phyloP scores from a whole-genome alignment of 2,329 filamentous ascomycete species.

The Stemphylium vesicarium region DNA sequence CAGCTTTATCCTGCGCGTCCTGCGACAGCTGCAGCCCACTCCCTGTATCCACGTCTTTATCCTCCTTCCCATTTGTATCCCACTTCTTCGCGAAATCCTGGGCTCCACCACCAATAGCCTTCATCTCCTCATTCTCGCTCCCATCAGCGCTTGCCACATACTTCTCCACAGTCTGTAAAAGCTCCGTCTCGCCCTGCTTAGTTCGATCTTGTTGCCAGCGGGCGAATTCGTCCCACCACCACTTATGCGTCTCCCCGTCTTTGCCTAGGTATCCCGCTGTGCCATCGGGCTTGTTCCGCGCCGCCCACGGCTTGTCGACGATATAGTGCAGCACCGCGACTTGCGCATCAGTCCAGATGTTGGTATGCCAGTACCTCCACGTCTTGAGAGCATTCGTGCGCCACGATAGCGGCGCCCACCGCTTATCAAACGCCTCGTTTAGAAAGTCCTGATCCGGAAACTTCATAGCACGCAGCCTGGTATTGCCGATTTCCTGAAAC shows the following conservation, averaged over 20 bases:
- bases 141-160: constrained; percentile 34
- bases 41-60: neutral
- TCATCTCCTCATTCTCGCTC: constrained; percentile 36
- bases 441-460: constrained; percentile 64
- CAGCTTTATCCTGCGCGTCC: constrained; percentile 7
- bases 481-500: constrained; percentile 48
- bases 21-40: neutral
- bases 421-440: constrained; percentile 55
- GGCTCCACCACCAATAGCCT: constrained; percentile 38
- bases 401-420: constrained; percentile 57
- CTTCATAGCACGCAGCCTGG: constrained; percentile 52
- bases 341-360: constrained; percentile 55
- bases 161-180: constrained; percentile 25
- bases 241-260: constrained; percentile 59
- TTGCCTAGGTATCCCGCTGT: constrained; percentile 56
- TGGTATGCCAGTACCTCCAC: constrained; percentile 59
- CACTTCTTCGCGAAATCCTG: constrained; percentile 44
- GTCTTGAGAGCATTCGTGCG: constrained; percentile 62
- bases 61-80: neutral
- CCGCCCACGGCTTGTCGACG: constrained; percentile 63
- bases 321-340: constrained; percentile 61
- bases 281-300: constrained; percentile 48
- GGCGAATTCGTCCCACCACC: constrained; percentile 60
- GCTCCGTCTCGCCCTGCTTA: constrained; percentile 22
- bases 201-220: constrained; percentile 48